Base-by-base conservation (phyloP, 208 protist species). In the Leishmania tropica region DNA sequence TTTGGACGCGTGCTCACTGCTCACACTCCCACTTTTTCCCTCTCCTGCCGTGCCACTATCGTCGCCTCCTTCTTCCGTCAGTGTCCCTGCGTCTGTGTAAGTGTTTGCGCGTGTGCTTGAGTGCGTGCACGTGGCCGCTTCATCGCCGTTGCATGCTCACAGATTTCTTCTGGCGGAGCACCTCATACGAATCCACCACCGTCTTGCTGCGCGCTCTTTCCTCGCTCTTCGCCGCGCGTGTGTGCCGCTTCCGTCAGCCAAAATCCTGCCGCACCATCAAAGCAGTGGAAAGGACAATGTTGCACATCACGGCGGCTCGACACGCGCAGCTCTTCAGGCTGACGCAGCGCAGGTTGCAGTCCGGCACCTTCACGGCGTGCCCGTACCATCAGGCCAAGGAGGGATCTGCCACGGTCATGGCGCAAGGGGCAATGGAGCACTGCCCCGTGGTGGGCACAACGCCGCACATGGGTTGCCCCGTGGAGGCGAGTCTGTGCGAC, bases 361-460 rank as follows among this genome's bases (percentile, higher is more conserved):
- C 60, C 6, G 68, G 70, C 73, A 83, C 90, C 53, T 75, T 90
- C 54, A 86, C 87, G 19, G 88, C 87, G 35, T 96, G 93, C 79
- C 90, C 90, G 65, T 93, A 93, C 79, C 83, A 85, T 51, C 72
- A 62, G 19, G 51, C 56, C 35, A 82, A 87, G 60, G 76, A 60
- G 40, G 78, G 68, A 5, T 56, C 75, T 28, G 70, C 81, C 11
- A 80, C 84, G 56, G 72, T 74, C 65, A 83, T 80, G 76, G 81
- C 78, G 48, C 60, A 81, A 73, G 84, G 75, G 48, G 70, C 77
- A 45, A 73, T 85, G 58, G 88, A 87, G 65, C 83, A 88, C 79
- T 96, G 93, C 83, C 93, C 93, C 2, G 84, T 94, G 11, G 80
- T 94, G 11, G 93, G 91, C 31, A 86, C 76, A 10, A 79, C 89